Evolutionary conservation across 2,329 filamentous ascomycete genomes (phyloP), one percentile per base, ranked within the genome.

Genomic region (Venturiaceae sp.): DNA sequence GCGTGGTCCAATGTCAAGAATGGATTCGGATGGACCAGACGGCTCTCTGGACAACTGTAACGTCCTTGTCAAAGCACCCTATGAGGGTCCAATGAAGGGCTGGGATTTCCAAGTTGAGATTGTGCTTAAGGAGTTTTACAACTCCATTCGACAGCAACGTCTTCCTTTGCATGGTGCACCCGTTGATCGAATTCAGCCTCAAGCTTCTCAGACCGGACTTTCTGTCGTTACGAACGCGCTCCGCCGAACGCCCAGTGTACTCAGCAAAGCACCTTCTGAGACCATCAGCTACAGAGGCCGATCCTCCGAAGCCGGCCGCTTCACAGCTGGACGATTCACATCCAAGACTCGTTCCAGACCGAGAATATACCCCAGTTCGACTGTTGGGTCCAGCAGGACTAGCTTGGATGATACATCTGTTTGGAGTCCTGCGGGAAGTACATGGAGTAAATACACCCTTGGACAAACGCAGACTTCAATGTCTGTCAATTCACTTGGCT

Each of bases 211-310:
- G 16, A 84, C 80, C 67, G 83, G 81, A 54, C 79, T 96, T 30
- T 86, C 90, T 2, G 87, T 92, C 13, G 85, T 87, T 67, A 73
- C 74, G 32, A 80, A 81, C 59, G 84, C 89, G 75, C 79, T 97
- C 47, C 90, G 91, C 68, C 86, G 94, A 50, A 91, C 84, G 44
- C 92, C 92, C 0, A 96, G 92, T 67, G 89, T 94, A 5, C 79
- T 97, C 60, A 96, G 92, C 78, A 96, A 95, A 73, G 85, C 91
- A 32, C 90, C 91, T 0, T 97, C 94, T 0, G 94, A 97, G 64
- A 84, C 83, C 57, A 82, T 83, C 60, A 80, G 81, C 58, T 88
- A 86, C 60, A 84, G 90, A 56, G 89, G 88, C n/a, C 81, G 89
- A 50, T 80, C 84, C 13, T 75, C 82, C 28, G 88, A 95, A 64